A percentile compares a stretch with the other conserved stretches of the same genome.
These are phyloP conservation scores for Cyphellophora attinorum DNA, from an alignment of 2,329 filamentous ascomycete species.

Conservation along the genomic window DNA sequence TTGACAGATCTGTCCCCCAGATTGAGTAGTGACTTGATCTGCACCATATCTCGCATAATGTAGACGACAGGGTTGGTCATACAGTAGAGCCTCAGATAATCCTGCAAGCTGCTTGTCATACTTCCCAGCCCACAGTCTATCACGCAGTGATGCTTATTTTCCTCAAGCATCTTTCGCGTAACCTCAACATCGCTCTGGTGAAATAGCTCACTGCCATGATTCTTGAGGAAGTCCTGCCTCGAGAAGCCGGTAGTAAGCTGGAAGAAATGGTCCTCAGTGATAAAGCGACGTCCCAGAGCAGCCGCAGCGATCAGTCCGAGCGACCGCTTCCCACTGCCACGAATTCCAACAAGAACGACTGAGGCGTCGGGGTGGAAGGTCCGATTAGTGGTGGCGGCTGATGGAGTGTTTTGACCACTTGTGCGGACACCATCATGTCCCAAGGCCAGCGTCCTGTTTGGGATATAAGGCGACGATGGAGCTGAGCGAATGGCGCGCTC, in stretches of 20 bases:
- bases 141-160: constrained; percentile 31
- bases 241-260: constrained; percentile 31
- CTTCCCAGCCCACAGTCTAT: constrained; percentile 34
- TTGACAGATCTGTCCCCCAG: constrained; percentile 33
- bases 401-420: neutral
- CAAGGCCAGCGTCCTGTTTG: too few relatives aligned
- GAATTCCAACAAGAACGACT: constrained; percentile 32
- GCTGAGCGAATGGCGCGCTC: neutral
- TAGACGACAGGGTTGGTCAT: constrained; percentile 31
- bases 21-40: constrained; percentile 31
- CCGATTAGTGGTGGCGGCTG: constrained; percentile 1
- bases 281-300: constrained; percentile 31
- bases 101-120: constrained; percentile 31
- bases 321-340: constrained; percentile 34
- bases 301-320: constrained; percentile 33
- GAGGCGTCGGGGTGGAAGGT: constrained; percentile 29
- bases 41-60: constrained; percentile 30
- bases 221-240: constrained; percentile 31
- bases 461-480: neutral
- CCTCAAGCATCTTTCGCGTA: constrained; percentile 33
- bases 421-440: too few relatives aligned
- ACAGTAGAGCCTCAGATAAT: constrained; percentile 28
- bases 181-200: constrained; percentile 33
- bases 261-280: constrained; percentile 36
- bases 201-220: constrained; percentile 31